phyloP scores from a whole-genome alignment of 371 early-diverging fungal genomes.

The Batrachochytrium dendrobatidis region DNA sequence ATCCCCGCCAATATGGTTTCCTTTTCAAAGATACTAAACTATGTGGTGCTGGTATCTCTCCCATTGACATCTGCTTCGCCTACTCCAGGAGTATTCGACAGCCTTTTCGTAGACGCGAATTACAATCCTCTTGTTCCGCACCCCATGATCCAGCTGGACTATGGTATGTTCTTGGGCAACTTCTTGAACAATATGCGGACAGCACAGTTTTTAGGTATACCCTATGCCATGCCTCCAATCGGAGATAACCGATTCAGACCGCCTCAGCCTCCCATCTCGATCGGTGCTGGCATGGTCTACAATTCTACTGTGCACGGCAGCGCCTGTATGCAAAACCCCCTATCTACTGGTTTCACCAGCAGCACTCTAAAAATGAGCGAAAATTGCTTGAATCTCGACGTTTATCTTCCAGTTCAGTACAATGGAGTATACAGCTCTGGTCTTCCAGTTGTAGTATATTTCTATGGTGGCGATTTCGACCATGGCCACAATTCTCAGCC shows the following conservation, averaged over 20 bases:
- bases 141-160: background rate
- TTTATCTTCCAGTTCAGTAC: constrained; percentile 16
- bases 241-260: constrained; percentile 11
- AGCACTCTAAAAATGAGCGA: no score
- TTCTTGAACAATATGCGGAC: background rate
- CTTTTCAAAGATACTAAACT: no score
- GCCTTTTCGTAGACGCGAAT: no score
- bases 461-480: constrained; percentile 20
- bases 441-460: constrained; percentile 20
- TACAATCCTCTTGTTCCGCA: no score
- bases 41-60: no score
- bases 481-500: constrained; percentile 6
- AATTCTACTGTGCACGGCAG: background rate
- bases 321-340: background rate
- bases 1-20: no score
- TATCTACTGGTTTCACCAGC: no score
- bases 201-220: constrained; percentile 13
- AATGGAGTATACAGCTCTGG: background rate
- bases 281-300: background rate
- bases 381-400: constrained; percentile 26
- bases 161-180: background rate
- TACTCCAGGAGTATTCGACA: no score
- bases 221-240: constrained; percentile 19
- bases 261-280: no score
- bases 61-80: no score